These are phyloP conservation scores for Chlorociboria aeruginascens DNA, from an alignment of 495 filamentous ascomycete genomes.

Conservation along the genomic window DNA sequence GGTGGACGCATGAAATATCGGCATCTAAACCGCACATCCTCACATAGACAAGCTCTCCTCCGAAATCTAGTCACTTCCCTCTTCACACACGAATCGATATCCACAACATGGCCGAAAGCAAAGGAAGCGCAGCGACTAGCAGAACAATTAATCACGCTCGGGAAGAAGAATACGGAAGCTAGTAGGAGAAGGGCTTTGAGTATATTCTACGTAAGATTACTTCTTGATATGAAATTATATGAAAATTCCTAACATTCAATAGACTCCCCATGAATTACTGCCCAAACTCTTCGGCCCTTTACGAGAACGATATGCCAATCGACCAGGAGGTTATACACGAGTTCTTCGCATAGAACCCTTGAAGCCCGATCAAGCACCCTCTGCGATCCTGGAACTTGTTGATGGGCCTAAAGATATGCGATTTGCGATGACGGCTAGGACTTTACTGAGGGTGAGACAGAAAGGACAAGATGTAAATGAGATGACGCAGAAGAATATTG, in stretches of 20 bases:
- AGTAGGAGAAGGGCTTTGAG: constrained; percentile 50
- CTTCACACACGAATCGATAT: constrained; percentile 82
- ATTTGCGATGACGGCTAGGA: constrained; percentile 80
- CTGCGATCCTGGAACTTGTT: constrained; percentile 90
- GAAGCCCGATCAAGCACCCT: constrained; percentile 65
- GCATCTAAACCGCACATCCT: constrained; percentile 66
- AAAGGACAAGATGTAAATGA: constrained; percentile 43
- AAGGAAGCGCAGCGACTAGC: constrained; percentile 92
- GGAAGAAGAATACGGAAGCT: constrained; percentile 79
- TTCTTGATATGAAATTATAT: not conserved
- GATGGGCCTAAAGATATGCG: constrained; percentile 93
- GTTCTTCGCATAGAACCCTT: constrained; percentile 74
- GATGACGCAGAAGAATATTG: constrained; percentile 63
- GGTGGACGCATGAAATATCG: constrained; percentile 77
- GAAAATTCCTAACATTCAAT: not conserved
- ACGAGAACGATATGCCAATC: constrained; percentile 62
- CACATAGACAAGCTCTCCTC: constrained; percentile 85
- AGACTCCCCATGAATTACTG: constrained; percentile 35
- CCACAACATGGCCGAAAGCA: constrained; percentile 89
- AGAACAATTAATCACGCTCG: constrained; percentile 86
- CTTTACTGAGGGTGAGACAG: constrained; percentile 50
- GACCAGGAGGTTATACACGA: constrained; percentile 88
- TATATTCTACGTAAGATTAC: constrained; percentile 67
- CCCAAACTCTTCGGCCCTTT: constrained; percentile 84
- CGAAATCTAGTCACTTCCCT: constrained; percentile 96